Percentiles rank a stretch among this genome's conserved stretches.
phyloP scores from a whole-genome alignment of 2,329 filamentous ascomycete species.

The Arthrobotrys entomopaga region DNA sequence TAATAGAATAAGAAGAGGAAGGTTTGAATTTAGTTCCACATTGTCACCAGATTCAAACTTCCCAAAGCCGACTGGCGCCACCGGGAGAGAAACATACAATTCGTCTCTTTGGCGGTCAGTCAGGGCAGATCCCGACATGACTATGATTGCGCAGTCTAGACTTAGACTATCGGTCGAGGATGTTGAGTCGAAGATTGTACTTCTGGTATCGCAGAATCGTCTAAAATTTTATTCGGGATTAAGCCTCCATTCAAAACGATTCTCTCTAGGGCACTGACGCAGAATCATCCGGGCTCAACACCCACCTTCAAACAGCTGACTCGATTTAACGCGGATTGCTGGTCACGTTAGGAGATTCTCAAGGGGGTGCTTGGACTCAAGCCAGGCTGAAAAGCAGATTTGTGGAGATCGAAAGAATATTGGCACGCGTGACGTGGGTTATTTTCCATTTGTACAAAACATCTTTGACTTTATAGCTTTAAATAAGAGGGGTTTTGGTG shows the following conservation, averaged over 20 bases:
- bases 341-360: background rate
- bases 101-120: conserved; percentile 54
- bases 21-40: background rate
- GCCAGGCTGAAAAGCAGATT: background rate
- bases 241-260: background rate
- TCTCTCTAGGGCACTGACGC: background rate
- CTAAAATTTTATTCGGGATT: background rate
- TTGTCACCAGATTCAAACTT: no score
- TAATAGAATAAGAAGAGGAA: background rate
- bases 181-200: background rate
- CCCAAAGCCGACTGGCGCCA: background rate
- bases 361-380: background rate
- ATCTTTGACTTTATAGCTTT: background rate
- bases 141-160: background rate
- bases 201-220: background rate
- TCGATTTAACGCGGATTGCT: background rate
- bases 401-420: background rate
- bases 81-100: conserved; percentile 34
- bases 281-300: conserved; percentile 4
- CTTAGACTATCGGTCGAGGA: background rate
- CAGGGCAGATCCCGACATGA: conserved; percentile 46
- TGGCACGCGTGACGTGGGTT: conserved; percentile 5
- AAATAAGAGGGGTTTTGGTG: conserved; percentile 46
- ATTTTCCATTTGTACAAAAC: conserved; percentile 20
- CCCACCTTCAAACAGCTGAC: conserved; percentile 1